phyloP scores from a whole-genome alignment of 495 filamentous ascomycete genomes.

The Terfezia claveryi region DNA sequence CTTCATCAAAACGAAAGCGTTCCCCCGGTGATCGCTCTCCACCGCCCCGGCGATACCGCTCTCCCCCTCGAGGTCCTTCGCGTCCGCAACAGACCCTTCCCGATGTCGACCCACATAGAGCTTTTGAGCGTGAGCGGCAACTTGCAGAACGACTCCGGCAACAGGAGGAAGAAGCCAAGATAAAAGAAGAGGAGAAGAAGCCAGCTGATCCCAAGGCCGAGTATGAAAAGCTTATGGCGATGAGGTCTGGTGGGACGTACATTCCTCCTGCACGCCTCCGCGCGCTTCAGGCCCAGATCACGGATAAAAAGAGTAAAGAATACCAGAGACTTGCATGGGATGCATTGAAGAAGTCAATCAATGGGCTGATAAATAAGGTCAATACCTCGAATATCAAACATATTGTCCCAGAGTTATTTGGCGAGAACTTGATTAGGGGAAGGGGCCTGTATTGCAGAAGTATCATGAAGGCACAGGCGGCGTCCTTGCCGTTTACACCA shows the following conservation, averaged over 20 bases:
- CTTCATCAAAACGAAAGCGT: constrained; percentile 33
- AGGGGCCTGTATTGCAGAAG: constrained; percentile 81
- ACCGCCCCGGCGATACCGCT: constrained; percentile 39
- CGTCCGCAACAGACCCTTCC: constrained; percentile 24
- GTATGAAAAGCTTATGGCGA: constrained; percentile 70
- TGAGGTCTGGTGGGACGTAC: constrained; percentile 86
- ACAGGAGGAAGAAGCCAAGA: constrained; percentile 35
- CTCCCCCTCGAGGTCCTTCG: constrained; percentile 28
- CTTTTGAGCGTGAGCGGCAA: constrained; percentile 39
- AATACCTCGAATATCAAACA: constrained; percentile 94
- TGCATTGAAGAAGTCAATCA: constrained; percentile 94
- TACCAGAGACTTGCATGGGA: constrained; percentile 99
- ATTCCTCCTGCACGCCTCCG: constrained; percentile 80
- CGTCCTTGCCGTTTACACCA: constrained; percentile 86
- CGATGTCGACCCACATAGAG: constrained; percentile 32
- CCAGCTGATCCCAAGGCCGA: constrained; percentile 58
- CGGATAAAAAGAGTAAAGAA: constrained; percentile 85
- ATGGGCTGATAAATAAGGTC: constrained; percentile 95
- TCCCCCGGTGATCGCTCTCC: constrained; percentile 41
- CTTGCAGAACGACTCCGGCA: constrained; percentile 36
- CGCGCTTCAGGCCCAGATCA: constrained; percentile 87
- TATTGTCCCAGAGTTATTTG: constrained; percentile 87
- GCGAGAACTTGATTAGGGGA: constrained; percentile 79
- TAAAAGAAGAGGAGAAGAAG: constrained; percentile 57
- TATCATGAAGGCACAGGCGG: constrained; percentile 93